Base-by-base conservation (phyloP, 331 rosid species). In the Saraca asoca region DNA sequence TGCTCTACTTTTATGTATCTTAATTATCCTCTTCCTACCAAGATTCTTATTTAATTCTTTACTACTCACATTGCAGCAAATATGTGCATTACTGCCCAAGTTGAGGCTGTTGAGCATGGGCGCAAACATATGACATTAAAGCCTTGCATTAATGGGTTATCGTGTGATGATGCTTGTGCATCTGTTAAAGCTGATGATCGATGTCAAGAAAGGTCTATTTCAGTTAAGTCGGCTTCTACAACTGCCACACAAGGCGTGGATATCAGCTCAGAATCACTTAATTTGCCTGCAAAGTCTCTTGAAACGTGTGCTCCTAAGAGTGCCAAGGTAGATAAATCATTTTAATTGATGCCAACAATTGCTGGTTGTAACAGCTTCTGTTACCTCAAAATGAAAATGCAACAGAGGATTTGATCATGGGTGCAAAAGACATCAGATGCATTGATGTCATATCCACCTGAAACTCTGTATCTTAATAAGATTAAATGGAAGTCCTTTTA, bases 311-410 rank as follows among this genome's bases (percentile, higher is more conserved):
- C 74, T 69, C 64, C 78, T 62, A 85, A 67, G 62, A 70, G 71
- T 66, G 70, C 83, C 38, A 88, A 91, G 95, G 97, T 91, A 69
- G 72, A 60, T 61, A 43, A 53, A 63, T 52, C 60, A 42, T 4
- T 58, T 37, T 58, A 33, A 51, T 59, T 44, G 41, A 29, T 54
- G 41, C 72, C 57, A 68, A 31, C 39, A 48, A 39, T 64, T 69
- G 62, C 74, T 48, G 34, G 34, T 43, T 49, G 43, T 24, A 62
- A 49, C 62, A 34, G 52, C 48, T 51, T 13, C 49, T 41, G 53
- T 55, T 50, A 17, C 31, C 31, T 24, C 31, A 34, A 70, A 63
- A 13, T 11, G 53, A 43, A 15, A 33, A 5, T 9, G 19, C 13
- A n/a, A 55, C 20, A 53, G 55, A 15, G 15, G 56, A 7, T 69